Evolutionary conservation across 2,329 filamentous ascomycete genomes (phyloP).

Genomic region (Ceratocystis destructans): DNA sequence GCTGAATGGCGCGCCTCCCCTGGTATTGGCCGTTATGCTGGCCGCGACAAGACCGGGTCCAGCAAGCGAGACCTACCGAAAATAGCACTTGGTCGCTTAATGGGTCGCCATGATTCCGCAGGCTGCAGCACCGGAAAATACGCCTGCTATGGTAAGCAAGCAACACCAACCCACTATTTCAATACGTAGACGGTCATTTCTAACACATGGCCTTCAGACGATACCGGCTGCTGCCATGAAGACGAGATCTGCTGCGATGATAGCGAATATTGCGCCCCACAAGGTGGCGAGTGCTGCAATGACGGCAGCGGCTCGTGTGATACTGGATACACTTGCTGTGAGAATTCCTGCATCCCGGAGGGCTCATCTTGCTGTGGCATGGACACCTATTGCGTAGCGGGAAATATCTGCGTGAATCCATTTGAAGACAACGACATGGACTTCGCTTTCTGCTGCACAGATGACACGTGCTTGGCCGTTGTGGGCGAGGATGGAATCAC

Average conservation of each 20-base stretch:
- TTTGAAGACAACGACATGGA: background rate
- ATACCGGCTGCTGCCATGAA: background rate
- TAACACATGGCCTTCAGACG: background rate
- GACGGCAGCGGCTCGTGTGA: background rate
- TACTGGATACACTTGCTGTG: background rate
- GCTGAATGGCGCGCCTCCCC: background rate
- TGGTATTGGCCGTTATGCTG: background rate
- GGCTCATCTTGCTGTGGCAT: background rate
- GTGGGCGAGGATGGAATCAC: slow-evolving; percentile 11
- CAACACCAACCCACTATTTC: background rate
- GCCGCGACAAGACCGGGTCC: background rate
- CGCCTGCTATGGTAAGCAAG: background rate
- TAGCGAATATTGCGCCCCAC: background rate
- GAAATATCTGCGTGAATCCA: background rate
- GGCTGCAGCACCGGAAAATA: background rate
- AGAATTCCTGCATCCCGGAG: background rate
- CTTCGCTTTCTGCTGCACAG: slow-evolving; percentile 3
- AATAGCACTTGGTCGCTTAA: background rate
- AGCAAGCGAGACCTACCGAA: background rate
- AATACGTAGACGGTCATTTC: background rate
- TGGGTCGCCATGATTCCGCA: background rate
- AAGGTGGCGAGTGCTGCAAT: background rate
- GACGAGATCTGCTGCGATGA: background rate
- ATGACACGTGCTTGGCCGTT: background rate
- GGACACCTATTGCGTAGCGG: background rate